A percentile compares a stretch with the other conserved stretches of the same genome.
phyloP scores from a whole-genome alignment of 1,284 basidiomycete genomes.

The Microbotryum silenes-acaulis region DNA sequence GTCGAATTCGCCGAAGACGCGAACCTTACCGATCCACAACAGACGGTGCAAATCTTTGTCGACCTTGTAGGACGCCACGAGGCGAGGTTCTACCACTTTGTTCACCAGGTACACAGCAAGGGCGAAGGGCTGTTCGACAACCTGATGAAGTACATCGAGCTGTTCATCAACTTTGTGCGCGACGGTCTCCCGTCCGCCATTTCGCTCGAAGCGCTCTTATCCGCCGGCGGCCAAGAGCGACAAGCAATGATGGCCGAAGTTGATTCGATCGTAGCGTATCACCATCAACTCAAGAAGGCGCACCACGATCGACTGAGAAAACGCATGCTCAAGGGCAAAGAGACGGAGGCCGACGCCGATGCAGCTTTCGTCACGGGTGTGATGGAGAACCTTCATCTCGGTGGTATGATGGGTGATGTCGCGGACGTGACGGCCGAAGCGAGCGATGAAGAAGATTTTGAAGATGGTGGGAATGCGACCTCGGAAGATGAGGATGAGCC shows the following conservation, averaged over 20 bases:
- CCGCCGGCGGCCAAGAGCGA: slow-evolving; percentile 66
- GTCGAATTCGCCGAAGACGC: slow-evolving; percentile 85
- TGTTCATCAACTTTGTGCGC: slow-evolving; percentile 85
- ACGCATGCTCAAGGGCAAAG: slow-evolving; percentile 57
- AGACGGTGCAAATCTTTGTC: slow-evolving; percentile 88
- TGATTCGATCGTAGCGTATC: slow-evolving; percentile 76
- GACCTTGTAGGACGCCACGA: slow-evolving; percentile 90
- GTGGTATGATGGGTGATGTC: slow-evolving; percentile 68
- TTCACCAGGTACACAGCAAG: slow-evolving; percentile 97
- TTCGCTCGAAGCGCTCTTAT: slow-evolving; percentile 77
- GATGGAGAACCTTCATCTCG: slow-evolving; percentile 67
- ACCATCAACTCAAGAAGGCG: slow-evolving; percentile 82
- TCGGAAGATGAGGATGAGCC: slow-evolving; percentile 41
- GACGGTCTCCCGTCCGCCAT: slow-evolving; percentile 61
- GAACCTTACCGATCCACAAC: slow-evolving; percentile 70
- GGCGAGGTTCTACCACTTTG: slow-evolving; percentile 90
- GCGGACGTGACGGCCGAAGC: slow-evolving; percentile 65
- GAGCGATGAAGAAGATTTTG: slow-evolving; percentile 47
- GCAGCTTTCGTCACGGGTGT: slow-evolving; percentile 69
- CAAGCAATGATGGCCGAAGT: slow-evolving; percentile 70
- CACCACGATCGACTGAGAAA: slow-evolving; percentile 80
- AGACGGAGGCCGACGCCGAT: slow-evolving; percentile 67
- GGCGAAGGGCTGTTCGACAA: slow-evolving; percentile 88
- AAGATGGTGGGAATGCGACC: slow-evolving; percentile 41
- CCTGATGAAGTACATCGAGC: slow-evolving; percentile 95